Evolutionary conservation across 2,329 filamentous ascomycete species (phyloP).

Genomic region (Colletotrichum incanum): DNA sequence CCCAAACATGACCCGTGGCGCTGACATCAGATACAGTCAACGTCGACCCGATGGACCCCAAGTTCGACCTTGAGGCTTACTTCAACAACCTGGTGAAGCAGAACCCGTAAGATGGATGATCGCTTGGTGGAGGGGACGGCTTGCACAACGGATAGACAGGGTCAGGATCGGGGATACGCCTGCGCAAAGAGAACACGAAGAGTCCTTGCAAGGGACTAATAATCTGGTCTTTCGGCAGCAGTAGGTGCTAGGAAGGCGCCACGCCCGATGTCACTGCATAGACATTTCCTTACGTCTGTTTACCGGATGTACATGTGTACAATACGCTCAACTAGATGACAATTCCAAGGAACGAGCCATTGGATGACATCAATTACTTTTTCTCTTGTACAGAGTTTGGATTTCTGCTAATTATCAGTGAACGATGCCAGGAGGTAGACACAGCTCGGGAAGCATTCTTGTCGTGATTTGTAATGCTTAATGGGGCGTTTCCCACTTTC

Average conservation of each 20-base stretch:
- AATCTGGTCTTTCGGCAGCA: constrained; percentile 42
- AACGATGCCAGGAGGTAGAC: neutral
- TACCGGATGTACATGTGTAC: constrained; percentile 68
- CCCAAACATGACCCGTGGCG: neutral
- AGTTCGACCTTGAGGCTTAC: constrained; percentile 94
- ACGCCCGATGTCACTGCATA: constrained; percentile 63
- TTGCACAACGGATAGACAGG: constrained; percentile 50
- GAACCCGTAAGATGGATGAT: constrained; percentile 60
- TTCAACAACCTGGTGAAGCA: constrained; percentile 75
- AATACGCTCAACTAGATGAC: constrained; percentile 67
- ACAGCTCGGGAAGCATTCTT: neutral
- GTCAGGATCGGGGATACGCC: constrained; percentile 42
- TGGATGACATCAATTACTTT: constrained; percentile 38
- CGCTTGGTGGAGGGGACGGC: constrained; percentile 47
- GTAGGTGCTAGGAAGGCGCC: constrained; percentile 53
- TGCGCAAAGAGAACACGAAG: constrained; percentile 38
- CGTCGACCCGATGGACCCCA: constrained; percentile 85
- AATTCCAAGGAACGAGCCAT: constrained; percentile 43
- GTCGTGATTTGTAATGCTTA: neutral
- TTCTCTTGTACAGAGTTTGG: constrained; percentile 1
- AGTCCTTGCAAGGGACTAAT: constrained; percentile 34
- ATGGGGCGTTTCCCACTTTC: neutral
- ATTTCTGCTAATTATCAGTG: neutral
- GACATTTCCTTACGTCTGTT: constrained; percentile 64
- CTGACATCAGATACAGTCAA: constrained; percentile 66